Evolutionary conservation across 2,329 filamentous ascomycete species (phyloP).

Genomic region (Zymoseptoria pseudotritici): DNA sequence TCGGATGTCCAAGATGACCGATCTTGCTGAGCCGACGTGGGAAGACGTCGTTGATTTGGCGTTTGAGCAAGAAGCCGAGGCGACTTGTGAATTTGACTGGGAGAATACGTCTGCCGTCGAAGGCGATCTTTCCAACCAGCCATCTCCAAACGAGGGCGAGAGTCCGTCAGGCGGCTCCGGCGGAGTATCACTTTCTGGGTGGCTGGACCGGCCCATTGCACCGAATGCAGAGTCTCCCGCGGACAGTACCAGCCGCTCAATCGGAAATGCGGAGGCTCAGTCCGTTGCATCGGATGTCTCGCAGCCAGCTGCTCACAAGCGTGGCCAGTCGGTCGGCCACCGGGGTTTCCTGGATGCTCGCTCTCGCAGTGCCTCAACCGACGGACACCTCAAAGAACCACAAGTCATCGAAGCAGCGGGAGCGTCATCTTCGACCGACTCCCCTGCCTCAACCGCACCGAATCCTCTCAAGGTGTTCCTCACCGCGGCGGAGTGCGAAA

Average conservation of each 20-base stretch:
- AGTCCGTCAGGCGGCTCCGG: slow-evolving; percentile 10
- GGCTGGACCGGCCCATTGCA: slow-evolving; percentile 12
- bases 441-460: not conserved
- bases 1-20: slow-evolving; percentile 9
- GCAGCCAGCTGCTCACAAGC: slow-evolving; percentile 8
- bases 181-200: slow-evolving; percentile 15
- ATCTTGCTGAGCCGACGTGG: slow-evolving; percentile 43
- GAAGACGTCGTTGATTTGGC: slow-evolving; percentile 57
- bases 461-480: not conserved
- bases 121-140: slow-evolving; percentile 5
- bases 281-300: not conserved
- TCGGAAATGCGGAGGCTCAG: not conserved
- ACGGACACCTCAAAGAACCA: slow-evolving; percentile 8
- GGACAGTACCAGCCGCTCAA: not conserved
- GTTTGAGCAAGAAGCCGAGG: slow-evolving; percentile 54
- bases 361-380: slow-evolving; percentile 14
- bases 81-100: slow-evolving; percentile 56
- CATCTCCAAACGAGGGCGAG: slow-evolving; percentile 8
- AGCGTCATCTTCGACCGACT: not conserved
- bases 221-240: slow-evolving; percentile 2
- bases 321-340: slow-evolving; percentile 25
- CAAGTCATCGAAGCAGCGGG: slow-evolving; percentile 6
- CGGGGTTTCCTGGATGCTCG: slow-evolving; percentile 25
- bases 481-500: not conserved
- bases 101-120: slow-evolving; percentile 20